These are phyloP conservation scores for Cystofilobasidium capitatum DNA, from an alignment of 768 basidiomycete genomes.

Conservation along the genomic window DNA sequence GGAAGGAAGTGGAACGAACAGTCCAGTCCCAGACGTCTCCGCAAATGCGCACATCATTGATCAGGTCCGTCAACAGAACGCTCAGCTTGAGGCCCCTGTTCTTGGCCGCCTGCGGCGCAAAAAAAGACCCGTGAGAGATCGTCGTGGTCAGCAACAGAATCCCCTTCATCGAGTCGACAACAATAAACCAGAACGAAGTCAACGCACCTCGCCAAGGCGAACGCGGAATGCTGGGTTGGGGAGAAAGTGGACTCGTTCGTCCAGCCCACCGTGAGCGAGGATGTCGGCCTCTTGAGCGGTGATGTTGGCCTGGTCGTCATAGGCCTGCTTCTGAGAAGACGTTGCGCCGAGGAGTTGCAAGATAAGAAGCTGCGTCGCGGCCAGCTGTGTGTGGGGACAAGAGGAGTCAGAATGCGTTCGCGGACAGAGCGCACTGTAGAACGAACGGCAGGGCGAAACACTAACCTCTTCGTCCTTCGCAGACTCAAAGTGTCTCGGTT, in stretches of 20 bases:
- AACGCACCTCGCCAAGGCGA: neutral
- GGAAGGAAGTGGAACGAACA: neutral
- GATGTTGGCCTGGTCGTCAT: neutral
- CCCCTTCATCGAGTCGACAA: too few species aligned
- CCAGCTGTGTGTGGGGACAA: neutral
- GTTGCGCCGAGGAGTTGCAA: neutral
- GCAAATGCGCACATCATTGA: neutral
- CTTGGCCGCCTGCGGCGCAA: neutral
- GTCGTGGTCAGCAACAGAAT: neutral
- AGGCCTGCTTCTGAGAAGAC: neutral
- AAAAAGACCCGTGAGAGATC: neutral
- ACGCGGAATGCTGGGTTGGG: neutral
- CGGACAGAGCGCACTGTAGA: neutral
- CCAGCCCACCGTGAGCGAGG: neutral
- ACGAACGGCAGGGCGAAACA: neutral
- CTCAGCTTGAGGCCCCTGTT: neutral
- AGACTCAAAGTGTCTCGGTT: neutral
- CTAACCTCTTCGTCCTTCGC: neutral
- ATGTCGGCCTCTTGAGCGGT: neutral
- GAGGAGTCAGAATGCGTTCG: neutral
- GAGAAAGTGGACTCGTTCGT: neutral
- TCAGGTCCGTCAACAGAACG: neutral
- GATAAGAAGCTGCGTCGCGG: constrained; percentile 1
- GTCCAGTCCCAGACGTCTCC: constrained; percentile 1
- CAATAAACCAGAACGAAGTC: too few species aligned